Evolutionary conservation across 2,329 filamentous ascomycete species (phyloP).

Genomic region (Epichloe baconii): DNA sequence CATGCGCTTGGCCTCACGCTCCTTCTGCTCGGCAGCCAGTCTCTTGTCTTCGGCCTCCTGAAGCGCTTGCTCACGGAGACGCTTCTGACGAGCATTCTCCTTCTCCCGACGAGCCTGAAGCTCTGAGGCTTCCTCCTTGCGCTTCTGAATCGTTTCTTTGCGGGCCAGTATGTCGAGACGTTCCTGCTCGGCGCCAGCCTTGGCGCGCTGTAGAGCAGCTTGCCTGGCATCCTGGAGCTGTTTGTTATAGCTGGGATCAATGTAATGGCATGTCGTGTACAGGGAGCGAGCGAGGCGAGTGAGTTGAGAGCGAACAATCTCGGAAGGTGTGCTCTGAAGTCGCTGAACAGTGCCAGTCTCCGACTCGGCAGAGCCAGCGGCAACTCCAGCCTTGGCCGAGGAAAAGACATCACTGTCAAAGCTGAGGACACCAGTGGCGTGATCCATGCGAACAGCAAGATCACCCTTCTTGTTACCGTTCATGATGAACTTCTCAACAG

Average conservation of each 20-base stretch:
- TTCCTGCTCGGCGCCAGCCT: constrained; percentile 83
- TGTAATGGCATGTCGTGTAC: constrained; percentile 89
- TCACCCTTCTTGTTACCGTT: constrained; percentile 99
- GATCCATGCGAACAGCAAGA: constrained; percentile 88
- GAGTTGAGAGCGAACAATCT: constrained; percentile 92
- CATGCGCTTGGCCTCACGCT: constrained; percentile 75
- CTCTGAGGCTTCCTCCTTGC: constrained; percentile 90
- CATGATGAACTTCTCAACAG: constrained; percentile 99
- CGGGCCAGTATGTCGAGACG: constrained; percentile 74
- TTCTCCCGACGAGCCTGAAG: constrained; percentile 79
- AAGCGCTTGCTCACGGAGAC: constrained; percentile 72
- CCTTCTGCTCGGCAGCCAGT: constrained; percentile 81
- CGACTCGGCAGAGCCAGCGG: constrained; percentile 73
- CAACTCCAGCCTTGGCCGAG: constrained; percentile 79
- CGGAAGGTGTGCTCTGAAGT: constrained; percentile 91
- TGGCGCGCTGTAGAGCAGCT: constrained; percentile 66
- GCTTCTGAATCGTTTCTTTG: constrained; percentile 86
- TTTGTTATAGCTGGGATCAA: constrained; percentile 81
- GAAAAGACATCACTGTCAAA: constrained; percentile 99
- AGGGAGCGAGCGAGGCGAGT: constrained; percentile 83
- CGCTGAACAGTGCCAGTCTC: constrained; percentile 81
- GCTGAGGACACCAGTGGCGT: constrained; percentile 86
- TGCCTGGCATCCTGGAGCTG: constrained; percentile 66
- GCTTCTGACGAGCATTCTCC: constrained; percentile 81
- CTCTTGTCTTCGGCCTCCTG: constrained; percentile 83